A percentile compares a stretch with the other conserved stretches of the same genome.
phyloP scores from a whole-genome alignment of 768 basidiomycete genomes.

The Leccinum rimulosum region DNA sequence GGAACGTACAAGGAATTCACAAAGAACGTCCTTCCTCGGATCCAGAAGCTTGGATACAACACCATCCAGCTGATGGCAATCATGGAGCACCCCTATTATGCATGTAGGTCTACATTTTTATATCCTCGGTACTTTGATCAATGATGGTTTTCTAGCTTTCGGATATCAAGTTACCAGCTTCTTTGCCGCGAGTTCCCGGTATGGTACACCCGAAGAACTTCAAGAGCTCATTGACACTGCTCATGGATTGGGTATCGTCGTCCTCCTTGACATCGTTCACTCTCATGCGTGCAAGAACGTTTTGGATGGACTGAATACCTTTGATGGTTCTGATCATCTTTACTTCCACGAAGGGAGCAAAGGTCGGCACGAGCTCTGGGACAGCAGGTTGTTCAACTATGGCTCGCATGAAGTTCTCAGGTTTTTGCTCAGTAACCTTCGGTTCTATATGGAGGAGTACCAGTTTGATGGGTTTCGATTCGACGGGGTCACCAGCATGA shows the following conservation, averaged over 20 bases:
- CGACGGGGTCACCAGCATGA: slow-evolving; percentile 99
- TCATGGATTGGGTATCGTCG: slow-evolving; percentile 87
- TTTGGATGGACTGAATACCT: slow-evolving; percentile 90
- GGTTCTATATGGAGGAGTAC: slow-evolving; percentile 95
- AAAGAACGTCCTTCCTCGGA: slow-evolving; percentile 75
- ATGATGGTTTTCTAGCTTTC: slow-evolving; percentile 58
- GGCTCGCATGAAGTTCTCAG: slow-evolving; percentile 90
- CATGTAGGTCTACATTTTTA: slow-evolving; percentile 55
- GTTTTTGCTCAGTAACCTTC: slow-evolving; percentile 91
- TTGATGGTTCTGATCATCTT: slow-evolving; percentile 95
- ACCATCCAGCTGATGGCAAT: slow-evolving; percentile 97
- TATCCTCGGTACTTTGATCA: background rate
- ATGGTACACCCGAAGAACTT: slow-evolving; percentile 91
- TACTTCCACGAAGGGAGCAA: slow-evolving; percentile 95
- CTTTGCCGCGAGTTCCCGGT: slow-evolving; percentile 96
- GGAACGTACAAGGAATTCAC: slow-evolving; percentile 98
- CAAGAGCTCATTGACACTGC: slow-evolving; percentile 95
- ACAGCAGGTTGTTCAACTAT: slow-evolving; percentile 97
- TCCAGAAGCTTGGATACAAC: slow-evolving; percentile 92
- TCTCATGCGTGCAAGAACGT: slow-evolving; percentile 99
- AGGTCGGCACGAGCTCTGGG: slow-evolving; percentile 96
- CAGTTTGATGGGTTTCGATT: slow-evolving; percentile 97
- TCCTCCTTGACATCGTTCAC: slow-evolving; percentile 95
- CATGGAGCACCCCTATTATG: slow-evolving; percentile 98
- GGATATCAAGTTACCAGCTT: slow-evolving; percentile 98